Conservation (phyloP, 2,329 filamentous ascomycete genomes). For the Zarea fungicola region DNA sequence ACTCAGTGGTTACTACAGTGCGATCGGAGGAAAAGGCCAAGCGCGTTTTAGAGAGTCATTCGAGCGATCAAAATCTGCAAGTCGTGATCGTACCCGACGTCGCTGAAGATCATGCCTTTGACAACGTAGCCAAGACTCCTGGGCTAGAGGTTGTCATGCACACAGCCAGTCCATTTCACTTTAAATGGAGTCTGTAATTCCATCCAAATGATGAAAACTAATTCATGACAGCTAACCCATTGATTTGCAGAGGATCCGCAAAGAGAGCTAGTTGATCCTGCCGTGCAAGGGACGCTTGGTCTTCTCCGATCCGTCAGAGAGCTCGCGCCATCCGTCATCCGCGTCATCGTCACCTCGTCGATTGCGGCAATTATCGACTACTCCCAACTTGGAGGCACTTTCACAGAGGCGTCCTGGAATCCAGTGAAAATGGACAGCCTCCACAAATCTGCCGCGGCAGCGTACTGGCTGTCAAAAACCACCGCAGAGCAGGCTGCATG, state of each 20-base stretch:
- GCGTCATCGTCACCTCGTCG: constrained; percentile 45
- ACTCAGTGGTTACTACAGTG: constrained; percentile 51
- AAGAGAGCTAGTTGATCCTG: constrained; percentile 53
- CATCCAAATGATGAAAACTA: too few species aligned
- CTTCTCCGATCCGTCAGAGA: constrained; percentile 67
- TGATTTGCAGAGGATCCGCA: too few species aligned
- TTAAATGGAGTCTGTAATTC: constrained; percentile 43
- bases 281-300: constrained; percentile 56
- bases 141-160: constrained; percentile 53
- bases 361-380: constrained; percentile 48
- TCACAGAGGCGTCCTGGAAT: constrained; percentile 49
- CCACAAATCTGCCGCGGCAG: constrained; percentile 31
- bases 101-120: constrained; percentile 67
- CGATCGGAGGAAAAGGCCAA: constrained; percentile 49
- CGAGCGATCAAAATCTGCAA: constrained; percentile 25
- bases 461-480: constrained; percentile 51
- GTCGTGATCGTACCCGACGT: constrained; percentile 64
- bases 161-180: constrained; percentile 56
- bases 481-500: constrained; percentile 49
- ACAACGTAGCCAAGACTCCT: constrained; percentile 50
- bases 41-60: constrained; percentile 44
- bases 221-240: too few species aligned
- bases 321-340: constrained; percentile 53
- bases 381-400: constrained; percentile 34
- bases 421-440: constrained; percentile 43